Conservation (phyloP, 805 yeast genomes). For the Metschnikowia continentalis region DNA sequence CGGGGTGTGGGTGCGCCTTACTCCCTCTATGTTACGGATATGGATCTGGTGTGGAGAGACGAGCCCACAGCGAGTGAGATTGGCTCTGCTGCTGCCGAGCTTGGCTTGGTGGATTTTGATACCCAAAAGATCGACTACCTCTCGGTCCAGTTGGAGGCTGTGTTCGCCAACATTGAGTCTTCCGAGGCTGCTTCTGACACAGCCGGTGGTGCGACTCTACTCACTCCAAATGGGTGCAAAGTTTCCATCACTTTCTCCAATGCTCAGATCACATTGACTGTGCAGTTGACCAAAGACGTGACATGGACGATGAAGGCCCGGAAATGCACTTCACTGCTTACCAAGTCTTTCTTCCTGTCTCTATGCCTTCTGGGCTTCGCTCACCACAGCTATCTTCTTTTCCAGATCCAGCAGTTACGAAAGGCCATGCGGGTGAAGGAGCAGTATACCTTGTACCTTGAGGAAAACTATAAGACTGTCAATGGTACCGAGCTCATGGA, state of each 20-base stretch:
- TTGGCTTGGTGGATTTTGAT: conserved; percentile 28
- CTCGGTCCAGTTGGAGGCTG: conserved; percentile 11
- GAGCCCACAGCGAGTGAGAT: conserved; percentile 14
- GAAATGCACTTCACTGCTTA: conserved; percentile 3
- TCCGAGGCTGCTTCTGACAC: background rate
- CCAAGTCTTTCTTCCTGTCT: conserved; percentile 17
- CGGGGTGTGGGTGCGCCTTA: conserved; percentile 16
- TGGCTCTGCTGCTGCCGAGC: conserved; percentile 15
- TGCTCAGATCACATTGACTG: background rate
- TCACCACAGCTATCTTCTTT: conserved; percentile 19
- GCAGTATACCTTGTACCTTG: conserved; percentile 27
- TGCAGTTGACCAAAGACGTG: conserved; percentile 11
- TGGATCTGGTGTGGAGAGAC: conserved; percentile 27
- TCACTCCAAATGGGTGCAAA: background rate
- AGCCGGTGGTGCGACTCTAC: background rate
- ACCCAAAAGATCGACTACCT: conserved; percentile 15
- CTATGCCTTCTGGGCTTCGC: conserved; percentile 22
- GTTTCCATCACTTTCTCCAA: background rate
- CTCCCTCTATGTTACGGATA: conserved; percentile 25
- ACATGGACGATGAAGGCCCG: conserved; percentile 22
- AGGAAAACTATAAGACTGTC: conserved; percentile 31
- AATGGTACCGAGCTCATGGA: conserved; percentile 33
- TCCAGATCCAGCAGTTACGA: conserved; percentile 20
- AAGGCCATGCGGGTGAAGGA: conserved; percentile 25
- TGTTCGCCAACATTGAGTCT: background rate